Evolutionary conservation across 305 asterid genomes (phyloP).

Genomic region (Solanum chacoense): DNA sequence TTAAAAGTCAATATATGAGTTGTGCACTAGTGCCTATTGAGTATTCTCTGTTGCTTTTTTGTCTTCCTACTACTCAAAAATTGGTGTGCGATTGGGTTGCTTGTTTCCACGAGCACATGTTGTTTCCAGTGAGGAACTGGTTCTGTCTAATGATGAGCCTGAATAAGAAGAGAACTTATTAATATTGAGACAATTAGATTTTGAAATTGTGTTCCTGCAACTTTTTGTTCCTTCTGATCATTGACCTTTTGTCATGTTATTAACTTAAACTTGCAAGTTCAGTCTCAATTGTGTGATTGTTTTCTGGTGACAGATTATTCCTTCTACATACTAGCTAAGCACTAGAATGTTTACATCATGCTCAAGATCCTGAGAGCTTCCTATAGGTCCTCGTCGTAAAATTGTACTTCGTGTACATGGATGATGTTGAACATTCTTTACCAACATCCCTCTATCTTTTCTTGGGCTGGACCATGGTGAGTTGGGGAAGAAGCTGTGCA

Average conservation of each 20-base stretch:
- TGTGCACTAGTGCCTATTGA: neutral
- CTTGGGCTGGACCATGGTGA: neutral
- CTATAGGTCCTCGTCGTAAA: neutral
- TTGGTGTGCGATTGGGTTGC: neutral
- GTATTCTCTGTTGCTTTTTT: neutral
- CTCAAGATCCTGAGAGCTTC: neutral
- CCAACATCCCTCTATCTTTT: neutral
- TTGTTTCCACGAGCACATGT: neutral
- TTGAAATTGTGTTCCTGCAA: neutral
- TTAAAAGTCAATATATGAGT: neutral
- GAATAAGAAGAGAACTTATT: neutral
- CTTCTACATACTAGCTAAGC: neutral
- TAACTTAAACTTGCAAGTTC: neutral
- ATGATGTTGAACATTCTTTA: neutral
- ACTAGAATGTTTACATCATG: neutral
- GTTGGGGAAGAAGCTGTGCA: neutral
- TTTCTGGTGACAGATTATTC: neutral
- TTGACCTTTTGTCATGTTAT: neutral
- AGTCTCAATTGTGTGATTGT: neutral
- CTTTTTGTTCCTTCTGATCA: neutral
- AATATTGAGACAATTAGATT: neutral
- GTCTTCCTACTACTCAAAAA: neutral
- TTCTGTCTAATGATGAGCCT: neutral
- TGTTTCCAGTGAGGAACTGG: neutral
- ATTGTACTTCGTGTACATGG: neutral